Percentiles rank a stretch among this genome's conserved stretches.
phyloP scores from a whole-genome alignment of 495 filamentous ascomycete species.

The Aspergillus hancockii region DNA sequence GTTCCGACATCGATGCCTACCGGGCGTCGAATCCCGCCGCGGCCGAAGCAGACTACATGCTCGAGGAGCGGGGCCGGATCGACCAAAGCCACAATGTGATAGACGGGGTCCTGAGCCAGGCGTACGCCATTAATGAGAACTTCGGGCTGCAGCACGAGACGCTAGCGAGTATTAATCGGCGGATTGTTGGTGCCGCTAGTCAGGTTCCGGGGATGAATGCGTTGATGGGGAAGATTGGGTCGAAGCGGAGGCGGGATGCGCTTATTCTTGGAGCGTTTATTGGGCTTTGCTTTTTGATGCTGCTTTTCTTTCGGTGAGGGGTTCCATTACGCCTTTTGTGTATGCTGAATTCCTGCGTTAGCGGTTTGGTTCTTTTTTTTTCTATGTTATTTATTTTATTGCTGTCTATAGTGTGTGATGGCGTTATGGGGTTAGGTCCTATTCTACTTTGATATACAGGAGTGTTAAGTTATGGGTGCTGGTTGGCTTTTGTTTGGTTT shows the following conservation, averaged over 20 bases:
- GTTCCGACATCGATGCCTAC: slow-evolving; percentile 89
- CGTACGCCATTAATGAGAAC: slow-evolving; percentile 93
- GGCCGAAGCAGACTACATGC: slow-evolving; percentile 94
- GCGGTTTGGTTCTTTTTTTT: slow-evolving; percentile 4
- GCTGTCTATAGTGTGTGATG: slow-evolving; percentile 7
- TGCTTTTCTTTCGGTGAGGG: slow-evolving; percentile 75
- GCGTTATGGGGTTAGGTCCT: slow-evolving; percentile 15
- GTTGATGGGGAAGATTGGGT: slow-evolving; percentile 89
- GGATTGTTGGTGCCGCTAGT: slow-evolving; percentile 84
- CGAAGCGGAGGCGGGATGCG: slow-evolving; percentile 92
- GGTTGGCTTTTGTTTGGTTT: not conserved
- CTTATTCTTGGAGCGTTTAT: slow-evolving; percentile 90
- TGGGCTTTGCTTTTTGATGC: slow-evolving; percentile 83
- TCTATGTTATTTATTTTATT: slow-evolving; percentile 12
- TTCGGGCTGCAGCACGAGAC: slow-evolving; percentile 87
- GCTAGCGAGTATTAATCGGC: slow-evolving; percentile 78
- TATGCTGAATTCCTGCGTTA: slow-evolving; percentile 3
- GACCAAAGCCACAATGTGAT: slow-evolving; percentile 85
- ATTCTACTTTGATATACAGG: slow-evolving; percentile 16
- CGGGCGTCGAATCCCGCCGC: slow-evolving; percentile 74
- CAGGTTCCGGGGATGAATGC: slow-evolving; percentile 92
- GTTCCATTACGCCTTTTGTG: slow-evolving; percentile 2
- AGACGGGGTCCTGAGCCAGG: slow-evolving; percentile 91
- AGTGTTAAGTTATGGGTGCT: slow-evolving; percentile 1
- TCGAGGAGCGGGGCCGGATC: slow-evolving; percentile 80